phyloP scores from a whole-genome alignment of 768 basidiomycete species.

The Lactarius sp. region DNA sequence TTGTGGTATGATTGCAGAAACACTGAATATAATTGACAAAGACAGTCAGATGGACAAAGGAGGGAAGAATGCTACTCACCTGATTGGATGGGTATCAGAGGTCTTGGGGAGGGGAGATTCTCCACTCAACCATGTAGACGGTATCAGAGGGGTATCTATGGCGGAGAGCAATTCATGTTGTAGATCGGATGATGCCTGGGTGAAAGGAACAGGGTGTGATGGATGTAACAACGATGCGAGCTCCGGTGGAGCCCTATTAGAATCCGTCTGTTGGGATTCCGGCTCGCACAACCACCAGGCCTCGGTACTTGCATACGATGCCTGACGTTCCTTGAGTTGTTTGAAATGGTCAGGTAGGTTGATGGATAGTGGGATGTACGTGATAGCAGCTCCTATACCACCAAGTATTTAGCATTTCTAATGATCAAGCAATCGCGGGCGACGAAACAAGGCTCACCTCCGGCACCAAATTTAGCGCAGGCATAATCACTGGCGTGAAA shows the following conservation, averaged over 20 bases:
- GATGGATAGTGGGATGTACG: conserved; percentile 25
- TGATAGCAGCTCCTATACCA: conserved; percentile 20
- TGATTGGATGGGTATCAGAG: conserved; percentile 26
- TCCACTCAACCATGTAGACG: conserved; percentile 13
- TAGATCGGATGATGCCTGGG: conserved; percentile 18
- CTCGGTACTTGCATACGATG: conserved; percentile 20
- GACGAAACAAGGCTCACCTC: conserved; percentile 13
- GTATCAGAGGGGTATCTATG: conserved; percentile 27
- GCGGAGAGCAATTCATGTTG: conserved; percentile 29
- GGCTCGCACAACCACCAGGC: conserved; percentile 26
- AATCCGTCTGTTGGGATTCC: not conserved
- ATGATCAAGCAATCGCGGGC: not conserved
- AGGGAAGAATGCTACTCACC: conserved; percentile 7
- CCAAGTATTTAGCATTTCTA: not conserved
- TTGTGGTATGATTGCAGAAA: conserved; percentile 58
- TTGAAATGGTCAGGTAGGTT: conserved; percentile 25
- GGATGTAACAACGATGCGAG: not conserved
- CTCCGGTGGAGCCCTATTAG: not conserved
- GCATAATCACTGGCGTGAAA: conserved; percentile 27
- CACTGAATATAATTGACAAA: conserved; percentile 40
- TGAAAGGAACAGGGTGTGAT: conserved; percentile 8
- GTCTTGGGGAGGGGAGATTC: conserved; percentile 22
- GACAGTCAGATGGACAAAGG: not conserved
- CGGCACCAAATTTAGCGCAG: conserved; percentile 25
- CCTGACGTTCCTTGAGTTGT: conserved; percentile 24